These are phyloP conservation scores for Lactarius hatsudake DNA, from an alignment of 768 basidiomycete genomes.

Conservation along the genomic window DNA sequence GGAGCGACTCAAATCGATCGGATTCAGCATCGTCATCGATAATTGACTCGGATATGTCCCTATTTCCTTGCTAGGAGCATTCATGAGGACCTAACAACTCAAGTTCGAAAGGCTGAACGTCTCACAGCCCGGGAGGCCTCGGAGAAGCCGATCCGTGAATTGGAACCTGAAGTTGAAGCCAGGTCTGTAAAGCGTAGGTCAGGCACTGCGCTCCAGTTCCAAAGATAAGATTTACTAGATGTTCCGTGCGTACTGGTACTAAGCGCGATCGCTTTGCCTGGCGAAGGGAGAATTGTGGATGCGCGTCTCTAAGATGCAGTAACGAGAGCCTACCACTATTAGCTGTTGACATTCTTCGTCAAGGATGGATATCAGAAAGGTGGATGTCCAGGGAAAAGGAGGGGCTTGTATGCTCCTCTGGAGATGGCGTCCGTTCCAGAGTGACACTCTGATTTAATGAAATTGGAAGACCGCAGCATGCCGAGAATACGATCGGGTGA, in stretches of 20 bases:
- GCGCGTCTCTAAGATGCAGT: neutral
- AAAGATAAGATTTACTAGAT: neutral
- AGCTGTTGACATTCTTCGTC: neutral
- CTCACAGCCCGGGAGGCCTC: neutral
- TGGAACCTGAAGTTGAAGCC: neutral
- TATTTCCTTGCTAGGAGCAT: neutral
- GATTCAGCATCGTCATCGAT: slow-evolving; percentile 3
- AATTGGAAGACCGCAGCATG: neutral
- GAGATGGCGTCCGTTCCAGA: neutral
- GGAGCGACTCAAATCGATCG: slow-evolving; percentile 17
- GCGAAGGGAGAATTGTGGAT: neutral
- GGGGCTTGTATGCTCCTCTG: neutral
- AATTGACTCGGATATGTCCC: neutral
- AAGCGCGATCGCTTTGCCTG: neutral
- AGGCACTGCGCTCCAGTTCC: neutral
- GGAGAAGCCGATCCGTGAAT: neutral
- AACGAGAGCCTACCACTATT: neutral
- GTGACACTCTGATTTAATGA: neutral
- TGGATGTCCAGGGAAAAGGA: neutral
- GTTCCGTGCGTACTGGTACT: neutral
- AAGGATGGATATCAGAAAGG: neutral
- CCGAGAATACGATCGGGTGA: neutral
- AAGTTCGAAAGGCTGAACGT: neutral
- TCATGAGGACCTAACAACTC: neutral
- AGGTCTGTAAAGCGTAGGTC: neutral